Evolutionary conservation across 768 basidiomycete genomes (phyloP), one percentile per base, ranked within the genome.

Genomic region (Leccinum pellstonianum): DNA sequence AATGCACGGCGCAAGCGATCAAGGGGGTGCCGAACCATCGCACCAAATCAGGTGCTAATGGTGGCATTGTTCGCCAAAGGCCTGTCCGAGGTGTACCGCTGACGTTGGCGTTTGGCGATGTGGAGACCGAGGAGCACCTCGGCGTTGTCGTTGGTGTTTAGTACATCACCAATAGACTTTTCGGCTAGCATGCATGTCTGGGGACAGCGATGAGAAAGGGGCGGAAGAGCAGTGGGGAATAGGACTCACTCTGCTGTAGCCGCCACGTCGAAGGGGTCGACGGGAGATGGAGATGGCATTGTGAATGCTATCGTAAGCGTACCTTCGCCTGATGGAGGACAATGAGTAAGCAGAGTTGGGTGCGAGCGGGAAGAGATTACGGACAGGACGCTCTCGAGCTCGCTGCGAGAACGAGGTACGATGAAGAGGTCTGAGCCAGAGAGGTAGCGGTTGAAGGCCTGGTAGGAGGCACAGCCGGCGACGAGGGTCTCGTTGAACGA

Each of bases 241-340:
- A 25, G 8, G 57, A 77, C 83, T 63, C 67, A 84, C 83, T 65
- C 81, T 75, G 57, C 78, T 78, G 62, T 85, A 84, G 35, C 83
- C 83, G 14, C 83, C 76, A 1, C 82, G 79, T 61, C 85, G 81
- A 15, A 91, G 76, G 17, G 83, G 76, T 19, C 84, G 83, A 49
- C 86, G 86, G 66, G 87, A 86, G 59, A 81, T 81, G 17, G 91
- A 78, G 68, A 93, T 90, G 9, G 84, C 82, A 68, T 92, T 93
- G 72, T 93, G 91, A 56, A 93, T 90, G 11, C 86, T 83, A 62
- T 92, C 90, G 66, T 89, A 85, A 0, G 87, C 83, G 67, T 92
- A 92, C 68, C 90, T 80, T 57, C 85, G 81, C 59, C 90, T 92
- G 69, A 31, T 59, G 56, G 54, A 54, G 57, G 19, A 29, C 6